Evolutionary conservation across 148 eudicot genomes (phyloP).

Genomic region (Cornus suecica): DNA sequence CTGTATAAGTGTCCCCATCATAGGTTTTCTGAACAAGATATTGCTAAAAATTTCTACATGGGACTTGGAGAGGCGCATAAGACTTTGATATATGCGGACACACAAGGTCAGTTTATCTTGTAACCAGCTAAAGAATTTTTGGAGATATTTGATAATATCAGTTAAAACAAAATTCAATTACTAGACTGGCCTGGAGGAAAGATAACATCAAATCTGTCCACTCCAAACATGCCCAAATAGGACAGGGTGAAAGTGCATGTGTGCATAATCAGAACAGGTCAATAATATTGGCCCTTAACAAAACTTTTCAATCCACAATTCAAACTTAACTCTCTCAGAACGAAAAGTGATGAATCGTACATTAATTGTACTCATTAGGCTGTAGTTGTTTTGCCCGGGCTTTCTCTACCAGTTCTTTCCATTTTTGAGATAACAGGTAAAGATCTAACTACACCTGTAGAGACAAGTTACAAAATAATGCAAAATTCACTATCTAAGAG

Average conservation of each 20-base stretch:
- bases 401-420: conserved; percentile 93
- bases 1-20: too few relatives aligned
- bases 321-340: not conserved
- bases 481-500: not conserved
- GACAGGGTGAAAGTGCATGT: conserved; percentile 90
- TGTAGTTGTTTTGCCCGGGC: conserved; percentile 83
- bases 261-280: conserved; percentile 13
- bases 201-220: conserved; percentile 92
- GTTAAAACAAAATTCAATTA: not conserved
- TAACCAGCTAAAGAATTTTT: too few relatives aligned
- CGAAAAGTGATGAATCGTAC: conserved; percentile 21
- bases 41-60: too few relatives aligned
- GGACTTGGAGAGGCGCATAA: too few relatives aligned
- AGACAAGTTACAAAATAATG: conserved; percentile 1
- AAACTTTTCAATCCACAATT: not conserved
- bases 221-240: conserved; percentile 98
- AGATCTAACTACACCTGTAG: conserved; percentile 75
- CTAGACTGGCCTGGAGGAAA: conserved; percentile 99
- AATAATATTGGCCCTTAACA: not conserved
- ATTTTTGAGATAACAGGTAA: conserved; percentile 80
- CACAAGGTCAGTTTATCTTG: too few relatives aligned
- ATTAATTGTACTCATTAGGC: conserved; percentile 85
- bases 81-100: too few relatives aligned
- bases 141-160: too few relatives aligned
- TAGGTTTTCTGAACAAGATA: too few relatives aligned